Conservation (phyloP, 257 asterid species). For the Cordia subcordata region DNA sequence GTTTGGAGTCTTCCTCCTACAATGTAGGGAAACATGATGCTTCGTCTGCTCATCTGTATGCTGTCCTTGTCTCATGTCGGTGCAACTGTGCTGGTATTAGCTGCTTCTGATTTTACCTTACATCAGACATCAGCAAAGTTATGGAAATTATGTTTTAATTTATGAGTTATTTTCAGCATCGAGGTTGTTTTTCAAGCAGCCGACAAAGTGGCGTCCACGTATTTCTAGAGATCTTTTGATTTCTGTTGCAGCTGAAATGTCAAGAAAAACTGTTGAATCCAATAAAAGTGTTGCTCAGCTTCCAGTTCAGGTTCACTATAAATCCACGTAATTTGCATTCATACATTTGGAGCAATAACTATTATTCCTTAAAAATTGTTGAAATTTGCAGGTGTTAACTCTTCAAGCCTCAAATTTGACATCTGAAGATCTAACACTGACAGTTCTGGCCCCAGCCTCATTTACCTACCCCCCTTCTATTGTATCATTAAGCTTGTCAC, state of each 20-base stretch:
- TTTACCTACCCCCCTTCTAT: constrained; percentile 90
- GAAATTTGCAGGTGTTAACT: constrained; percentile 73
- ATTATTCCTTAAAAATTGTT: constrained; percentile 11
- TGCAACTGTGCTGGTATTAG: constrained; percentile 86
- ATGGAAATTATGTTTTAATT: neutral
- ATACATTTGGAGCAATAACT: neutral
- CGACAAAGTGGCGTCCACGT: constrained; percentile 87
- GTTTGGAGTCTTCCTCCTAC: constrained; percentile 36
- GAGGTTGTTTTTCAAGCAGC: constrained; percentile 85
- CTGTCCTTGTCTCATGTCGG: constrained; percentile 92
- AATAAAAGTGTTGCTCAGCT: constrained; percentile 60
- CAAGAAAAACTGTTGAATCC: constrained; percentile 62
- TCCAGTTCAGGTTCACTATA: constrained; percentile 76
- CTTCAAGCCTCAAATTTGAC: constrained; percentile 97
- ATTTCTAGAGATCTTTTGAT: constrained; percentile 88
- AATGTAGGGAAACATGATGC: constrained; percentile 44
- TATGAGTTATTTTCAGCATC: constrained; percentile 57
- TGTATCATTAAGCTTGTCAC: constrained; percentile 65
- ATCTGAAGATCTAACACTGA: constrained; percentile 76
- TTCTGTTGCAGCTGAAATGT: constrained; percentile 94
- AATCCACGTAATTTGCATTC: neutral
- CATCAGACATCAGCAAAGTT: neutral
- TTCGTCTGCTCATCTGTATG: constrained; percentile 58
- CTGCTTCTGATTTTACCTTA: constrained; percentile 2
- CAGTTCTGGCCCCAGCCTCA: constrained; percentile 96